Percentiles rank a stretch among this genome's conserved stretches.
Evolutionary conservation across 1,284 basidiomycete genomes (phyloP).

Genomic region (Ustilago trichophora): DNA sequence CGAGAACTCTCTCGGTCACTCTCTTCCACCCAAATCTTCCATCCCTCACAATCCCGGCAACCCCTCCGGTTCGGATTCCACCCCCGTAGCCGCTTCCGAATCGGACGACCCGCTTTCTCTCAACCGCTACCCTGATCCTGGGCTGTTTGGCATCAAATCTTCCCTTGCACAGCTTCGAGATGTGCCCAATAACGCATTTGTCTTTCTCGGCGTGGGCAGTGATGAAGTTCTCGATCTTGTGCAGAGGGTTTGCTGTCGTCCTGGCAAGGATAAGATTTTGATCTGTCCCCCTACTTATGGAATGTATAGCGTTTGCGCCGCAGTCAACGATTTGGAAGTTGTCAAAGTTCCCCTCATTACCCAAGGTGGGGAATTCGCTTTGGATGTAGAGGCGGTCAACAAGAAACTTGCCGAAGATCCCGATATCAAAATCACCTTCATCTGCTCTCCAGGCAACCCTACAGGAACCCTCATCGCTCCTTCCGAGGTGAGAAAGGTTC

Average conservation of each 20-base stretch:
- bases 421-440: constrained; percentile 85
- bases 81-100: constrained; percentile 16
- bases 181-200: constrained; percentile 69
- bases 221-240: constrained; percentile 97
- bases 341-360: constrained; percentile 82
- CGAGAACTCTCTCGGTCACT: constrained; percentile 91
- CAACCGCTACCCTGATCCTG: constrained; percentile 87
- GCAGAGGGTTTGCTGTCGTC: constrained; percentile 86
- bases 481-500: constrained; percentile 75
- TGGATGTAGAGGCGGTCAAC: constrained; percentile 68
- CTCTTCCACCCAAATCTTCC: constrained; percentile 71
- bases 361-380: constrained; percentile 78
- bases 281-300: constrained; percentile 90
- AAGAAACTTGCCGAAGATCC: constrained; percentile 48
- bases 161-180: constrained; percentile 75
- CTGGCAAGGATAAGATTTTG: constrained; percentile 77
- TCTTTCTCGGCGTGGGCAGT: constrained; percentile 94
- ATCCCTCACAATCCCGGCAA: constrained; percentile 44
- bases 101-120: constrained; percentile 70
- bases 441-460: constrained; percentile 97
- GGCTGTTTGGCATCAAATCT: constrained; percentile 80
- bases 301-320: constrained; percentile 94
- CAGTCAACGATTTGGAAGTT: constrained; percentile 90
- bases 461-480: constrained; percentile 88
- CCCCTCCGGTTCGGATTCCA: constrained; percentile 16